phyloP scores from a whole-genome alignment of 2,329 filamentous ascomycete species.

The Trichoderma sp. region DNA sequence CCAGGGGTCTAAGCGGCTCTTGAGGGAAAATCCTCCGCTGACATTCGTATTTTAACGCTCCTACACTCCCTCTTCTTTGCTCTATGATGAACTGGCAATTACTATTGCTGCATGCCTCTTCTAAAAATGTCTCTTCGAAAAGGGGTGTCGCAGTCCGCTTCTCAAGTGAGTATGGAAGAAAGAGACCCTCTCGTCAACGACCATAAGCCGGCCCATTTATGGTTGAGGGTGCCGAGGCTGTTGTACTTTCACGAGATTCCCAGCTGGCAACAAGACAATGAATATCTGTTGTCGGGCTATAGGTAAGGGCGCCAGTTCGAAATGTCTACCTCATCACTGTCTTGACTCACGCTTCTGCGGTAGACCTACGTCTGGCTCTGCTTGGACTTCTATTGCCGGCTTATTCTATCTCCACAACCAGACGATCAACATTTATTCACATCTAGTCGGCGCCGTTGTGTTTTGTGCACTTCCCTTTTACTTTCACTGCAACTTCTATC shows the following conservation, averaged over 20 bases:
- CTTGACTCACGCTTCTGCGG: not conserved
- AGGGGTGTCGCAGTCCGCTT: not conserved
- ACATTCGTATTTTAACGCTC: not conserved
- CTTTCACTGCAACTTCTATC: not conserved
- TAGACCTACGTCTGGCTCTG: conserved; percentile 23
- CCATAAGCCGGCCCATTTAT: not conserved
- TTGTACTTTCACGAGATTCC: conserved; percentile 4
- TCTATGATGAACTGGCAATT: not conserved
- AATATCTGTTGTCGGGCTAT: not conserved
- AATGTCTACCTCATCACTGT: not conserved
- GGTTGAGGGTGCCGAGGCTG: not conserved
- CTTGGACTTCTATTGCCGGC: conserved; percentile 16
- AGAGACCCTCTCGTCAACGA: not conserved
- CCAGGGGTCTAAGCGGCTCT: not conserved
- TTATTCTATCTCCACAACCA: conserved; percentile 30
- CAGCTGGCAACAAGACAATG: not conserved
- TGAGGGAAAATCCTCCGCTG: not conserved
- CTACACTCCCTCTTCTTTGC: not conserved
- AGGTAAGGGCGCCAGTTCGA: not conserved
- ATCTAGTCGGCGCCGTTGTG: conserved; percentile 27
- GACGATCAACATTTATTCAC: conserved; percentile 27
- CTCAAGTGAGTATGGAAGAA: conserved; percentile 2
- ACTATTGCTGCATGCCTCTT: not conserved
- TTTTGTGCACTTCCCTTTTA: not conserved
- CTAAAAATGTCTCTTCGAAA: not conserved